A percentile compares a stretch with the other conserved stretches of the same genome.
Conservation (phyloP, 2,329 filamentous ascomycete genomes). For the Cylindrodendrum hubeiense region DNA sequence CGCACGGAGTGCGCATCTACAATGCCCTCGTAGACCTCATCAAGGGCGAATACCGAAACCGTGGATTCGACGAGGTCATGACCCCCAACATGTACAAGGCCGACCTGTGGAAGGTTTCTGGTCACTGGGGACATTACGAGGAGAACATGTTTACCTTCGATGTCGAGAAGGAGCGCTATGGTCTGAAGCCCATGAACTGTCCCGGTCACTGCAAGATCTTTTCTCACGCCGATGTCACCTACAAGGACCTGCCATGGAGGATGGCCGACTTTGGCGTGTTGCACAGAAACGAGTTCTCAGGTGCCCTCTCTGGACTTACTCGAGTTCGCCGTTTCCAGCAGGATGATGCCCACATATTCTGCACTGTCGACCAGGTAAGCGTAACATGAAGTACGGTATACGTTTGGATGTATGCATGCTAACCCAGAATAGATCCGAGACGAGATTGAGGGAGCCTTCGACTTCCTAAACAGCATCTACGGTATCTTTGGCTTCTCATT, state of each 20-base stretch:
- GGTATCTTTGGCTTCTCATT: slow-evolving; percentile 78
- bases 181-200: slow-evolving; percentile 98
- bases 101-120: slow-evolving; percentile 92
- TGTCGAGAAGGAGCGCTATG: slow-evolving; percentile 79
- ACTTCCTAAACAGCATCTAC: slow-evolving; percentile 82
- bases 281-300: slow-evolving; percentile 95
- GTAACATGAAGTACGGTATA: neutral
- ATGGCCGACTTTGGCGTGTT: slow-evolving; percentile 97
- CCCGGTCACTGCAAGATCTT: slow-evolving; percentile 94
- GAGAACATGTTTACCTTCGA: slow-evolving; percentile 89
- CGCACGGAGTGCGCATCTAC: slow-evolving; percentile 93
- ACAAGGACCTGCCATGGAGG: slow-evolving; percentile 86
- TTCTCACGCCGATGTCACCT: slow-evolving; percentile 84
- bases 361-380: slow-evolving; percentile 59
- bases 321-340: slow-evolving; percentile 95
- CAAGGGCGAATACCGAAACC: slow-evolving; percentile 89
- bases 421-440: slow-evolving; percentile 49
- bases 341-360: slow-evolving; percentile 98
- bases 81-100: slow-evolving; percentile 96
- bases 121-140: slow-evolving; percentile 88
- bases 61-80: slow-evolving; percentile 94
- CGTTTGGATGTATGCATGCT: slow-evolving; percentile 1
- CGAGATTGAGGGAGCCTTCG: slow-evolving; percentile 82
- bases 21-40: slow-evolving; percentile 88
- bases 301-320: slow-evolving; percentile 90